phyloP scores from a whole-genome alignment of 2,329 filamentous ascomycete genomes.

The Fusarium agapanthi region DNA sequence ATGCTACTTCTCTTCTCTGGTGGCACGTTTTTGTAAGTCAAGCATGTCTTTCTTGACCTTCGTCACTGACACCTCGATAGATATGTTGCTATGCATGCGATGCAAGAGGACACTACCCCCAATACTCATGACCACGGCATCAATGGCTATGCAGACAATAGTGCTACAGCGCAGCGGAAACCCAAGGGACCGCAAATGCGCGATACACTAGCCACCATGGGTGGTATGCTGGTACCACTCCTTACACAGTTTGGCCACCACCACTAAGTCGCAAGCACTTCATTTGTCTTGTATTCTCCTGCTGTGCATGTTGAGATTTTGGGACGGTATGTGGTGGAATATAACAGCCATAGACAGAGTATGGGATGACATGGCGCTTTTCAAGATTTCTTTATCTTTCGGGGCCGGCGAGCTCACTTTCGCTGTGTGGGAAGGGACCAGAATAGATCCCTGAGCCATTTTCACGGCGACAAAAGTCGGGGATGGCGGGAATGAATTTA shows the following conservation, averaged over 20 bases:
- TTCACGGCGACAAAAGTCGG: conserved; percentile 5
- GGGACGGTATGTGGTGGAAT: background rate
- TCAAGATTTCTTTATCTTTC: conserved; percentile 3
- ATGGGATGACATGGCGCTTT: conserved; percentile 28
- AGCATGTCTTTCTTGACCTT: background rate
- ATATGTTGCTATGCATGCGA: conserved; percentile 98
- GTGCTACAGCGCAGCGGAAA: conserved; percentile 56
- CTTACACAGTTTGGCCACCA: conserved; percentile 82
- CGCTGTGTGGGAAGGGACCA: conserved; percentile 15
- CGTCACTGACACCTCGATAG: conserved; percentile 55
- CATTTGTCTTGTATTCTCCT: conserved; percentile 6
- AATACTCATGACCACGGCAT: conserved; percentile 58
- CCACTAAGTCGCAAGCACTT: conserved; percentile 54
- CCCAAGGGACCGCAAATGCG: conserved; percentile 68
- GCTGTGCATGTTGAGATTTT: conserved; percentile 14
- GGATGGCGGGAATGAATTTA: conserved; percentile 4
- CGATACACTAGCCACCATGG: conserved; percentile 75
- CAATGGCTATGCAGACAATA: conserved; percentile 65
- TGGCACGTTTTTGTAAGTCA: conserved; percentile 88
- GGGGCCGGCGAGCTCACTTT: conserved; percentile 38
- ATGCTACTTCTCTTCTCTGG: conserved; percentile 94
- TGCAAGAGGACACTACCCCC: conserved; percentile 77
- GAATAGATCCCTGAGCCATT: conserved; percentile 26
- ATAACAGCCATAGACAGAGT: conserved; percentile 11
- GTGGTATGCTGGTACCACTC: conserved; percentile 81